Conservation (phyloP, 2,329 filamentous ascomycete species). For the Monosporascus sp. region DNA sequence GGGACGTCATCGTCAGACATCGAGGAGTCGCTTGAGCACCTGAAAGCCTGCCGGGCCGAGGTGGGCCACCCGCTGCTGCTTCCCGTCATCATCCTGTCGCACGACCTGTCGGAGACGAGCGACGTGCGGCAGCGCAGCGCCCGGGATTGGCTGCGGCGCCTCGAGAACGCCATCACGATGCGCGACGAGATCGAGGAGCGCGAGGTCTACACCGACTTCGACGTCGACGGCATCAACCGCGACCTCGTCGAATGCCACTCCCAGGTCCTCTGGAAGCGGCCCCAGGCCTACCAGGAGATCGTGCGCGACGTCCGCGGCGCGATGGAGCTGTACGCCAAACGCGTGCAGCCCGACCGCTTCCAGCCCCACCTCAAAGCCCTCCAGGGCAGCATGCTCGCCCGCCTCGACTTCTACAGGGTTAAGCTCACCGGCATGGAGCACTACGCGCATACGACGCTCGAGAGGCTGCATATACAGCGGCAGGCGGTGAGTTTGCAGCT, state of each 20-base stretch:
- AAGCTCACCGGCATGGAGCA: conserved; percentile 59
- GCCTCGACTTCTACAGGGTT: conserved; percentile 55
- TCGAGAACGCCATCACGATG: conserved; percentile 58
- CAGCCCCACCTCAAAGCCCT: conserved; percentile 23
- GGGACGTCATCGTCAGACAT: conserved; percentile 55
- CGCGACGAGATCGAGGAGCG: conserved; percentile 53
- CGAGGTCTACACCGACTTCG: conserved; percentile 49
- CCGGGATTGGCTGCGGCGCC: conserved; percentile 54
- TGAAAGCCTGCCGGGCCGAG: conserved; percentile 44
- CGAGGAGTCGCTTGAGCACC: conserved; percentile 41
- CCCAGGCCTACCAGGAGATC: conserved; percentile 55
- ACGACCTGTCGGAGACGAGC: conserved; percentile 50
- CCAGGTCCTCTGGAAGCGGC: conserved; percentile 58
- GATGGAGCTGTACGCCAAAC: conserved; percentile 38
- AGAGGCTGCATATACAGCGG: conserved; percentile 56
- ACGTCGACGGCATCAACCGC: conserved; percentile 55
- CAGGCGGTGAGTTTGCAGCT: conserved; percentile 44
- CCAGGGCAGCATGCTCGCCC: conserved; percentile 47
- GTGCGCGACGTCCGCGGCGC: conserved; percentile 42
- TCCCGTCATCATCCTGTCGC: conserved; percentile 52
- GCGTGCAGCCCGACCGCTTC: conserved; percentile 15
- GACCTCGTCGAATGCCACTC: conserved; percentile 60
- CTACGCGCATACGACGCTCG: conserved; percentile 57
- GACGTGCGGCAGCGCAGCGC: conserved; percentile 60
- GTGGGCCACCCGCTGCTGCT: conserved; percentile 54